Conservation (phyloP, 2,329 filamentous ascomycete species). For the Penicillium sp. region DNA sequence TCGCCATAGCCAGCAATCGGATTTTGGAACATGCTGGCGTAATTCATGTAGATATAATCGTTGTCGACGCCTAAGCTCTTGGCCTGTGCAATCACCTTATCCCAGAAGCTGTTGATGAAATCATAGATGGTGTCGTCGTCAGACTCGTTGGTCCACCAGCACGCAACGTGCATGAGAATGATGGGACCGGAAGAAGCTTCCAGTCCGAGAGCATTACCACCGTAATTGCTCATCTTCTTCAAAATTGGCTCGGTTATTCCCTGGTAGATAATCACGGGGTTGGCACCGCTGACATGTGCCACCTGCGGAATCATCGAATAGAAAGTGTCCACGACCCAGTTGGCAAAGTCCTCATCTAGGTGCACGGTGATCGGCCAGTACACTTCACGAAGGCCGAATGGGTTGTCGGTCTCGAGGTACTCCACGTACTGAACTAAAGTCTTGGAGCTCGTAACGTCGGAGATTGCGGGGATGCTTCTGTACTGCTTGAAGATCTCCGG, state of each 20-base stretch:
- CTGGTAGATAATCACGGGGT: conserved; percentile 33
- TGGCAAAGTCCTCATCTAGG: conserved; percentile 29
- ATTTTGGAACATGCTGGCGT: conserved; percentile 46
- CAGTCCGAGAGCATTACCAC: conserved; percentile 39
- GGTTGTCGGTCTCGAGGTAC: conserved; percentile 35
- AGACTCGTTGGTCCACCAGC: conserved; percentile 30
- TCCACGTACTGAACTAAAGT: conserved; percentile 33
- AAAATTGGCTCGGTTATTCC: conserved; percentile 33
- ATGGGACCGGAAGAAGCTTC: conserved; percentile 22
- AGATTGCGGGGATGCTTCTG: conserved; percentile 29
- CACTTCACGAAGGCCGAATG: conserved; percentile 31
- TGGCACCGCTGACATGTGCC: conserved; percentile 17
- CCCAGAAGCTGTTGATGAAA: conserved; percentile 26
- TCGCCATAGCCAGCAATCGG: conserved; percentile 44
- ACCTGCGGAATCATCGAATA: conserved; percentile 22
- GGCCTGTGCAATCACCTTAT: conserved; percentile 28
- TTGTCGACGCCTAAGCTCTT: conserved; percentile 28
- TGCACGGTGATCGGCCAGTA: conserved; percentile 36
- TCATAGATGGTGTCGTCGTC: conserved; percentile 33
- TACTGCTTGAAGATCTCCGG: conserved; percentile 41
- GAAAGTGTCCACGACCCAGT: conserved; percentile 26
- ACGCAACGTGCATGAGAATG: conserved; percentile 29
- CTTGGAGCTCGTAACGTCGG: conserved; percentile 30
- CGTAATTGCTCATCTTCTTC: conserved; percentile 29
- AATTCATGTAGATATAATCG: conserved; percentile 49